Evolutionary conservation across 768 basidiomycete genomes (phyloP), one percentile per base, ranked within the genome.

Genomic region (Mycena kentingensis): DNA sequence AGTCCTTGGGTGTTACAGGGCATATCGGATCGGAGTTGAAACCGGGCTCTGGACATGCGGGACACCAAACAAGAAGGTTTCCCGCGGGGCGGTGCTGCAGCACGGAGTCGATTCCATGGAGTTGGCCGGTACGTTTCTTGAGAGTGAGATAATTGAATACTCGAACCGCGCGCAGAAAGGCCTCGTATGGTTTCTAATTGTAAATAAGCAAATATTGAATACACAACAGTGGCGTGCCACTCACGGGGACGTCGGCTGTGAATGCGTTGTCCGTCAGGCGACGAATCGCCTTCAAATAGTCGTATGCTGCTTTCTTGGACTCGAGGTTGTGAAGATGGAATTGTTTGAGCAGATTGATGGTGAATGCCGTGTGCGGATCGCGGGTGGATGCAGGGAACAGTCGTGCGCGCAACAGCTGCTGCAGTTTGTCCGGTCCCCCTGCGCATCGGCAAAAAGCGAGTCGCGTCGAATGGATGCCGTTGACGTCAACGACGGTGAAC

Each of bases 231-330:
- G 13, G 16, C 34, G n/a, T n/a, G n/a, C 38, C 28, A 29, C 49
- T 41, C 21, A 52, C 51, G 22, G 43, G 44, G 21, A 52, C 51
- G 28, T 47, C 44, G 3, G 43, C 51, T 2, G 51, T 46, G 19
- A 46, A 46, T 12, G 51, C n/a, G 22, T 52, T 52, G 21, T 52
- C 37, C 5, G 51, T 28, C 5, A 52, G 35, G n/a, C 44, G 51
- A 4, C 34, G 51, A 12, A 52, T 6, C 4, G 51, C 51, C 24
- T 42, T 42, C n/a, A 52, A 6, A 27, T 46, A 52, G 26, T 46
- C 44, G 45, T 52, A 52, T 3, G 51, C 44, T 12, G 51, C 15
- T 24, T 46, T 52, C 41, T 52, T 36, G 7, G 51, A 44, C 39
- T 46, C 51, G 15, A 52, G 28, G 28, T 46, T 46, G n/a, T 52